A percentile compares a stretch with the other conserved stretches of the same genome.
Conservation (phyloP, 805 yeast genomes). For the Ogataea chonburiensis region DNA sequence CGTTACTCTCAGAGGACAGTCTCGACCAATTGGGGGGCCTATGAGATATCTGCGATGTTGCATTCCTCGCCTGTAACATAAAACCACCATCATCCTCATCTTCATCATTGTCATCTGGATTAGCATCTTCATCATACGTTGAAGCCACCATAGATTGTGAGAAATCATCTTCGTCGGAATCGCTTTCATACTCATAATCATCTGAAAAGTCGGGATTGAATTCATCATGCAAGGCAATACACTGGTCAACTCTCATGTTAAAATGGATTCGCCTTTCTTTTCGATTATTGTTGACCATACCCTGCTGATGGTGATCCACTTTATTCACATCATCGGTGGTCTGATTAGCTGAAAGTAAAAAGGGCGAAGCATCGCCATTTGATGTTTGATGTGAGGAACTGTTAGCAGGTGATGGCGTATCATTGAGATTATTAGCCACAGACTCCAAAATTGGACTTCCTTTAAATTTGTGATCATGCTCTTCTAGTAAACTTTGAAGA, state of each 20-base stretch:
- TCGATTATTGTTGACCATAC: slow-evolving; percentile 22
- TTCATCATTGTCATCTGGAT: slow-evolving; percentile 25
- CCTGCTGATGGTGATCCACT: slow-evolving; percentile 6
- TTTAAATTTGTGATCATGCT: slow-evolving; percentile 30
- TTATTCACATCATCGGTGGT: slow-evolving; percentile 15
- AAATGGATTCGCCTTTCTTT: slow-evolving; percentile 79
- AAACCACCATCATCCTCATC: slow-evolving; percentile 30
- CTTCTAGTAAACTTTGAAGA: slow-evolving; percentile 32
- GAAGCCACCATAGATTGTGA: slow-evolving; percentile 13
- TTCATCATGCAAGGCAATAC: slow-evolving; percentile 64
- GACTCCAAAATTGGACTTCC: slow-evolving; percentile 37
- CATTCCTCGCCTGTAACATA: slow-evolving; percentile 21
- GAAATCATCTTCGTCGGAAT: slow-evolving; percentile 28
- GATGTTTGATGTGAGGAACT: slow-evolving; percentile 12
- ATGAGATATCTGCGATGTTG: slow-evolving; percentile 27
- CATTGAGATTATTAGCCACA: slow-evolving; percentile 18
- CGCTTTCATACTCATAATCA: slow-evolving; percentile 24
- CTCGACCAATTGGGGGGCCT: slow-evolving; percentile 26
- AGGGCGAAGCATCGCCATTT: slow-evolving; percentile 21
- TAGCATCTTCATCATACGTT: slow-evolving; percentile 21
- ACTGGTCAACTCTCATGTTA: slow-evolving; percentile 92
- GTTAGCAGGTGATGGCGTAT: slow-evolving; percentile 20
- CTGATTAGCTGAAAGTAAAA: slow-evolving; percentile 22
- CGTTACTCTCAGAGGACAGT: slow-evolving; percentile 13
- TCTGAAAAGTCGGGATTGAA: slow-evolving; percentile 28